Base-by-base conservation (phyloP, 177 flowering plant genomes). In the Telopea speciosissima region DNA sequence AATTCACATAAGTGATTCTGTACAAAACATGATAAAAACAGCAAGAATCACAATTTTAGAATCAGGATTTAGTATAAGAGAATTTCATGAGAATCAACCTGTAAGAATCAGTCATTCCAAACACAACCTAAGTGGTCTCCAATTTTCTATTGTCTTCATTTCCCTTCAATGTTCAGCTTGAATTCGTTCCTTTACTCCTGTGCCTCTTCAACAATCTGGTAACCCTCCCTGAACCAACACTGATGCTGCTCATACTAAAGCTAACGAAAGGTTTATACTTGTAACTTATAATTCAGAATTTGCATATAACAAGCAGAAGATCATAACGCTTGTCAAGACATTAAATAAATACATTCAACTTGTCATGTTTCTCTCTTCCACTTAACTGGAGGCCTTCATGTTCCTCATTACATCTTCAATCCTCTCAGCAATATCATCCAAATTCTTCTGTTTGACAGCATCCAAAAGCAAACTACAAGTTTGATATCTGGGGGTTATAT, bases 381-480 rank as follows among this genome's bases (percentile, higher is more conserved):
- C 23, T 62, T 64, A 66, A 11, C 49, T 31, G 33, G 59, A 77
- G 22, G 24, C 45, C 63, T 82, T 81, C 74, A 86, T 72, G 45
- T 79, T 81, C 80, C 75, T 87, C 84, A 89, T 83, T 56, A 79
- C 64, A 69, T 12, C 77, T 70, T 89, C 90, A 70, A 92, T 73
- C 73, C 76, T 83, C 22, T 85, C 89, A 42, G 88, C 84, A 70
- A 79, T 81, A 67, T 71, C 86, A 78, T 80, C 58, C 91, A 89
- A 82, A 76, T 72, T 73, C 69, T 79, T 89, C 69, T 78, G 73
- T 59, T 81, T 83, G 36, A 87, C 66, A 73, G 82, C 85, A 40
- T 88, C 87, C 72, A 88, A 70, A 66, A 90, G 89, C 77, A 88
- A 74, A 19, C 81, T 81, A 58, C 94, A 92, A 7, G 97, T 92